Percentiles rank a stretch among this genome's conserved stretches.
Evolutionary conservation across 352 stramenopile species (phyloP).

Genomic region (Globisporangium viniferum): DNA sequence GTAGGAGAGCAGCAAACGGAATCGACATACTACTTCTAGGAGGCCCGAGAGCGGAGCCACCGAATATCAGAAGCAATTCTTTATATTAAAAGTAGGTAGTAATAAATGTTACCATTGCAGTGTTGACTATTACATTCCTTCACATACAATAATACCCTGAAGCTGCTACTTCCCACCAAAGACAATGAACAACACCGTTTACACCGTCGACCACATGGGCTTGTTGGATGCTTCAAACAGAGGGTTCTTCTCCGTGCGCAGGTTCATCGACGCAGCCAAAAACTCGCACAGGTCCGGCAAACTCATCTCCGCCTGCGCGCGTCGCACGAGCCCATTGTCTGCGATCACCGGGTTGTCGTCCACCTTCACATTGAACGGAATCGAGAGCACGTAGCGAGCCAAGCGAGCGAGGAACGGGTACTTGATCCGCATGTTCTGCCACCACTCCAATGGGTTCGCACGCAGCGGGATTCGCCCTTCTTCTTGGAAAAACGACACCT

Average conservation of each 20-base stretch:
- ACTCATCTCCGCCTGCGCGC: slow-evolving; percentile 36
- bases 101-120: neutral
- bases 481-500: slow-evolving; percentile 79
- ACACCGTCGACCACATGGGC: slow-evolving; percentile 55
- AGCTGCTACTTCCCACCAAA: neutral
- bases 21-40: slow-evolving; percentile 10
- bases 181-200: neutral
- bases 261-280: slow-evolving; percentile 49
- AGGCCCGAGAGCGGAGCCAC: no score
- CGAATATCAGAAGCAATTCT: no score
- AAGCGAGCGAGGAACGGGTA: slow-evolving; percentile 71
- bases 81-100: neutral
- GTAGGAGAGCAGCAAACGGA: slow-evolving; percentile 7
- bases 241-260: slow-evolving; percentile 48
- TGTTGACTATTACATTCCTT: neutral
- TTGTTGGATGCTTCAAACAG: slow-evolving; percentile 41
- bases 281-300: slow-evolving; percentile 40
- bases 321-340: slow-evolving; percentile 44
- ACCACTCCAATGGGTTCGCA: slow-evolving; percentile 72
- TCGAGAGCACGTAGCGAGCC: slow-evolving; percentile 64
- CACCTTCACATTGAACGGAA: slow-evolving; percentile 45
- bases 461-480: slow-evolving; percentile 52
- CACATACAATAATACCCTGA: neutral
- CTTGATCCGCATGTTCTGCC: slow-evolving; percentile 72
- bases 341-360: slow-evolving; percentile 46